These are phyloP conservation scores for Rossbeevera mucosa DNA, from an alignment of 768 basidiomycete species.

Conservation along the genomic window DNA sequence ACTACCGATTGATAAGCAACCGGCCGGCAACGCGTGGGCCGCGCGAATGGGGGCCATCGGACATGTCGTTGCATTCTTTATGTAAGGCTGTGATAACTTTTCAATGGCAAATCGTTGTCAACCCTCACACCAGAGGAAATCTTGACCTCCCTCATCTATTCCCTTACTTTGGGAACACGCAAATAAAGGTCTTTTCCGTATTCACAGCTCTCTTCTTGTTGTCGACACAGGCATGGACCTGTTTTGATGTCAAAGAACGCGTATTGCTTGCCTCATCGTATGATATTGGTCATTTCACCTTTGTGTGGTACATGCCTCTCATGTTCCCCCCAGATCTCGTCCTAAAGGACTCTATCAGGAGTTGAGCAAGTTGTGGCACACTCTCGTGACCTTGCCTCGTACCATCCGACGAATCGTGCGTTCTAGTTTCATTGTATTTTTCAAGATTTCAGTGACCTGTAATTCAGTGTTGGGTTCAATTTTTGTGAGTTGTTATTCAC, in stretches of 20 bases:
- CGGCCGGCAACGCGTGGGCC: conserved; percentile 91
- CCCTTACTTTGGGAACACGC: conserved; percentile 72
- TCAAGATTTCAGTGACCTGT: background rate
- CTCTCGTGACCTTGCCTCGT: conserved; percentile 62
- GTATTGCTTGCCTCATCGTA: conserved; percentile 50
- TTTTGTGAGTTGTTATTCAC: conserved; percentile 67
- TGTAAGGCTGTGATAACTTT: conserved; percentile 46
- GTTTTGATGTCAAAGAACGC: conserved; percentile 64
- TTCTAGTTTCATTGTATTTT: conserved; percentile 12
- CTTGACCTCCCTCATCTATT: conserved; percentile 68
- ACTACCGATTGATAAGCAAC: conserved; percentile 67
- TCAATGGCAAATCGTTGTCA: background rate
- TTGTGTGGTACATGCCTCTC: background rate
- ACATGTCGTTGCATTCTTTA: conserved; percentile 80
- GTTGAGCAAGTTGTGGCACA: conserved; percentile 65
- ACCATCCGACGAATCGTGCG: conserved; percentile 79
- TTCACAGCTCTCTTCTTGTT: conserved; percentile 68
- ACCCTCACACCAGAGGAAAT: conserved; percentile 54
- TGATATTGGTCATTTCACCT: background rate
- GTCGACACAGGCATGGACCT: conserved; percentile 58
- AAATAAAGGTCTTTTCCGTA: conserved; percentile 77
- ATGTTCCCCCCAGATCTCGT: conserved; percentile 10
- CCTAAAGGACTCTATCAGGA: conserved; percentile 37
- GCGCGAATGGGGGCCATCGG: conserved; percentile 89
- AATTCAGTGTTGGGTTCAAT: conserved; percentile 72